Evolutionary conservation across 73 alveolate species (phyloP).

Genomic region (Paramecium sexaurelia): DNA sequence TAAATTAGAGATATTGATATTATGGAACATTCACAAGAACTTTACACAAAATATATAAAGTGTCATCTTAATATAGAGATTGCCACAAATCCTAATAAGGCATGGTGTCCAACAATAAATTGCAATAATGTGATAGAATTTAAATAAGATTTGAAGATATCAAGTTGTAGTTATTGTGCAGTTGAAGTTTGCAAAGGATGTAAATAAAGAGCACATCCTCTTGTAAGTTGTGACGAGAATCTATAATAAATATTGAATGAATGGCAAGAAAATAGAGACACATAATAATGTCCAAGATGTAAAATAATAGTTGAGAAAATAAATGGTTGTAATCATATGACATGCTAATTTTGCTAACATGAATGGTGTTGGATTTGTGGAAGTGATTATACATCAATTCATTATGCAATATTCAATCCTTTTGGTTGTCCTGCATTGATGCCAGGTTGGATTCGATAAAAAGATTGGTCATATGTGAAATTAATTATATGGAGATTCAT

Average conservation of each 20-base stretch:
- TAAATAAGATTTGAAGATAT: not conserved
- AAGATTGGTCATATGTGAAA: not conserved
- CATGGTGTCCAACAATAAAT: slow-evolving; percentile 3
- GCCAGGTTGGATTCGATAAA: not conserved
- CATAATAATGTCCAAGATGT: slow-evolving; percentile 37
- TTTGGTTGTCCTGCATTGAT: slow-evolving; percentile 35
- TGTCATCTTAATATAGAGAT: not conserved
- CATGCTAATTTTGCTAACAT: slow-evolving; percentile 6
- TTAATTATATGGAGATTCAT: not conserved
- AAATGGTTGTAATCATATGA: slow-evolving; percentile 57
- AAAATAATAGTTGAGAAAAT: not conserved
- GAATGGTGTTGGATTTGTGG: slow-evolving; percentile 50
- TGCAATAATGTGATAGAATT: not conserved
- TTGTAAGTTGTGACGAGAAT: not conserved
- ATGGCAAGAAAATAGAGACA: slow-evolving; percentile 11
- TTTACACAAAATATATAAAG: not conserved
- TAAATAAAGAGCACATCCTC: not conserved
- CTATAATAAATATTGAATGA: not conserved
- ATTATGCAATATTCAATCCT: slow-evolving; percentile 24
- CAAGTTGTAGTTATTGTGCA: not conserved
- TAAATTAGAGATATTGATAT: not conserved
- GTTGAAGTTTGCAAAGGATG: not conserved
- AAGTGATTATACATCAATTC: slow-evolving; percentile 15
- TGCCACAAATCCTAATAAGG: not conserved
- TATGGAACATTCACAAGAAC: not conserved